Evolutionary conservation across 306 rosid genomes (phyloP), one percentile per base, ranked within the genome.

Genomic region (Sechiopsis laciniata): DNA sequence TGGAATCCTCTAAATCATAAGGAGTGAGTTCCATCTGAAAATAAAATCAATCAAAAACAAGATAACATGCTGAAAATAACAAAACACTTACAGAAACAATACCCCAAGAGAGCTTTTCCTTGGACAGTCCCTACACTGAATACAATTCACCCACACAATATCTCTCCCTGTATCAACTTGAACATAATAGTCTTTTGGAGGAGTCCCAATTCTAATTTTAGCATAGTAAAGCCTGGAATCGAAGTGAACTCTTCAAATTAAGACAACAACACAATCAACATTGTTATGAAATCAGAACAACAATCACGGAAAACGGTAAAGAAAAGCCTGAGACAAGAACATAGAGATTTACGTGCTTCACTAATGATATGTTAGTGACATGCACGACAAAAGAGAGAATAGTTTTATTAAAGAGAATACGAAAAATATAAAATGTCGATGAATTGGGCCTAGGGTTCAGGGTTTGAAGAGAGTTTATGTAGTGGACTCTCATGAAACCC

Each of bases 111-210:
- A 78, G 80, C 97, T 94, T 83, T 81, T 89, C 46, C 67, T 75
- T 45, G 99, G 96, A 84, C 99, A 94, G 55, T 89, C 95, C 66
- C 21, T 83, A 84, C 99, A 94, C 76, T 94, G 96, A 42, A 87
- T 91, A 79, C 99, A 91, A 77, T 94, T 91, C 54, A 94, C 91
- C 99, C 97, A 94, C 96, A 94, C 91, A 65, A 94, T 89, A 74
- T 94, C 99, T 78, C 91, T 94, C 68, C 99, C 97, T 10, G 99
- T 94, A 74, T 94, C 99, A 11, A 94, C 99, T 71, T 94, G 99
- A 15, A 91, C 87, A 82, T 94, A 94, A 72, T 91, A 94, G 76
- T 89, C 84, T 87, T 84, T 86, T 1, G 92, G 53, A 74, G 99
- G 99, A 60, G 96, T 91, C 77, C 99, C 99, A 79, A 94, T 94